Evolutionary conservation across 2,329 filamentous ascomycete genomes (phyloP).

Genomic region (Trichoderma lentiforme): DNA sequence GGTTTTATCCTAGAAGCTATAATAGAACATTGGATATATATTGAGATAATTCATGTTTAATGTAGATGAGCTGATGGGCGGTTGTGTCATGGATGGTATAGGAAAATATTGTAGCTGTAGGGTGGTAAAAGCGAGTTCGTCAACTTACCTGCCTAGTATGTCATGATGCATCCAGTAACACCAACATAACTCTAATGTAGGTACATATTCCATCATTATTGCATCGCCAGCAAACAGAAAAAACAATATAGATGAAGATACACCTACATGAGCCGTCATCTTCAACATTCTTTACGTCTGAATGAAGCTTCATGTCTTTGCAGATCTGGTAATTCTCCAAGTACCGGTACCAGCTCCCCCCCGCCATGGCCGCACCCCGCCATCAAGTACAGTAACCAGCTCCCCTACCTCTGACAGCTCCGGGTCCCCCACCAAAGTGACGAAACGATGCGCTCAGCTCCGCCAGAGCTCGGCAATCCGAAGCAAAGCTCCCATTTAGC

Average conservation of each 20-base stretch:
- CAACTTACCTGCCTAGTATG: not conserved
- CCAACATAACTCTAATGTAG: not conserved
- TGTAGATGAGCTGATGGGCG: too few species aligned
- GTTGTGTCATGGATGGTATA: too few species aligned
- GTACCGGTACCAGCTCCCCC: not conserved
- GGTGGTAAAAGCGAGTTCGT: not conserved
- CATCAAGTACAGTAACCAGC: not conserved
- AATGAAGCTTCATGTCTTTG: not conserved
- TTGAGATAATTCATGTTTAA: too few species aligned
- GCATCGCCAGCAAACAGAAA: not conserved
- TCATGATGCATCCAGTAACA: not conserved
- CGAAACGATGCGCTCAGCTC: conserved; percentile 29
- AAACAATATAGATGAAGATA: not conserved
- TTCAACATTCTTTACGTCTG: too few species aligned
- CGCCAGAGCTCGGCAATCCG: conserved; percentile 28
- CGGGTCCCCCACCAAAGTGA: conserved; percentile 23
- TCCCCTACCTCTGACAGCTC: not conserved
- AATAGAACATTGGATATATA: too few species aligned
- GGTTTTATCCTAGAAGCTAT: too few species aligned
- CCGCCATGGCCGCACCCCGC: not conserved
- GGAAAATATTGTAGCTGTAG: not conserved
- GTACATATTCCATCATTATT: not conserved
- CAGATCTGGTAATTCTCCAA: not conserved
- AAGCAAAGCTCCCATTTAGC: conserved; percentile 16
- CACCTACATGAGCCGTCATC: not conserved